Evolutionary conservation across 805 yeast species (phyloP).

Genomic region (Candida montana): DNA sequence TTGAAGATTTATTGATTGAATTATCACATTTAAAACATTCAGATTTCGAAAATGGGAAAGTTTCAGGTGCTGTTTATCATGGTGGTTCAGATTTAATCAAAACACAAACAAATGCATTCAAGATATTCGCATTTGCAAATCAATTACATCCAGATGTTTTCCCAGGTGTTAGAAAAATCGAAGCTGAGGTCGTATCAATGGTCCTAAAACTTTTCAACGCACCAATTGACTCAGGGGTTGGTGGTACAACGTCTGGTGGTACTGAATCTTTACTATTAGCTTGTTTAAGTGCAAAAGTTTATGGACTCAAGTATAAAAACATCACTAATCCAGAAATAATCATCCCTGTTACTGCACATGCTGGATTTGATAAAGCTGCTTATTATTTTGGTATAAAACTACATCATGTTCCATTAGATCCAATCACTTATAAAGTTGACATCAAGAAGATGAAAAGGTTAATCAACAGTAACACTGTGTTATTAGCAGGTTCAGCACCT

Average conservation of each 20-base stretch:
- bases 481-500: conserved; percentile 91
- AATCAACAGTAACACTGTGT: conserved; percentile 73
- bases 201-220: conserved; percentile 76
- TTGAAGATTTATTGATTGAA: conserved; percentile 47
- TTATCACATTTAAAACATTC: conserved; percentile 53
- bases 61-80: conserved; percentile 95
- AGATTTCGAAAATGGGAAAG: conserved; percentile 79
- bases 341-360: conserved; percentile 88
- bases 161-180: conserved; percentile 96
- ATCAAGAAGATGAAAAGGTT: conserved; percentile 52
- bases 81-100: conserved; percentile 78
- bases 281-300: conserved; percentile 82
- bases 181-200: conserved; percentile 91
- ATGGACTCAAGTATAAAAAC: conserved; percentile 53
- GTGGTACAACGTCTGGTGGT: conserved; percentile 90
- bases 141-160: conserved; percentile 96
- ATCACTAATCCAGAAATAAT: conserved; percentile 76
- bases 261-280: conserved; percentile 88
- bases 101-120: conserved; percentile 73
- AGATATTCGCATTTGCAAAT: conserved; percentile 78
- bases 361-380: conserved; percentile 92
- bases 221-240: conserved; percentile 57
- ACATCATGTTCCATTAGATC: conserved; percentile 73
- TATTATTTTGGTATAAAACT: conserved; percentile 83
- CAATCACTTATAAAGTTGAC: conserved; percentile 63